Percentiles rank a stretch among this genome's conserved stretches.
These are phyloP conservation scores for Gossypium bickii DNA, from an alignment of 345 rosid species.

Conservation along the genomic window DNA sequence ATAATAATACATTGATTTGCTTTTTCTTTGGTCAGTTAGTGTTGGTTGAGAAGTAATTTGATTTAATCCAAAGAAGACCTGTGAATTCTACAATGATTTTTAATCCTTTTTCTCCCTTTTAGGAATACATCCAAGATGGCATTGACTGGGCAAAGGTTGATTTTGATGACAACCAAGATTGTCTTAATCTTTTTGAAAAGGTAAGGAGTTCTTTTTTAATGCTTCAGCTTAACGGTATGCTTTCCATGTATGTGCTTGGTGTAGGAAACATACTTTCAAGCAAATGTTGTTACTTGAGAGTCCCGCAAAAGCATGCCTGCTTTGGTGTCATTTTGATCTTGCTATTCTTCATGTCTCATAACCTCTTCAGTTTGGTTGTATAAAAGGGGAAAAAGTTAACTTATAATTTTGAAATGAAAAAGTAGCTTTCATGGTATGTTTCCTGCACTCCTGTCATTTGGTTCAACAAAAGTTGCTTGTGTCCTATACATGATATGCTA, in stretches of 20 bases:
- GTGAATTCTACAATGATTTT: neutral
- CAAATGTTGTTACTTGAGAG: neutral
- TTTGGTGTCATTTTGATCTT: neutral
- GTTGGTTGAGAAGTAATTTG: neutral
- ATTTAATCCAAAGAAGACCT: neutral
- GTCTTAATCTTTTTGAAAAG: conserved; percentile 98
- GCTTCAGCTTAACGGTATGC: neutral
- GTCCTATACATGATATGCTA: neutral
- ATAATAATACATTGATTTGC: neutral
- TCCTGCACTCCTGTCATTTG: neutral
- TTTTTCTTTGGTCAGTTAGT: neutral
- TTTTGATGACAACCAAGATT: conserved; percentile 95
- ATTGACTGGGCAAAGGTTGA: conserved; percentile 98
- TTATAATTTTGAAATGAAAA: neutral
- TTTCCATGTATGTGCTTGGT: conserved; percentile 3
- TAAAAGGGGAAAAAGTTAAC: neutral
- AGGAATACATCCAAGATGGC: conserved; percentile 98
- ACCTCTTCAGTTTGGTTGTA: neutral
- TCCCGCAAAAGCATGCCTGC: neutral
- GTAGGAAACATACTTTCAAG: neutral
- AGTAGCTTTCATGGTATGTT: neutral
- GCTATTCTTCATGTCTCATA: neutral
- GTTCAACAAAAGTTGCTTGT: neutral
- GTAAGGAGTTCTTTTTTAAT: conserved; percentile 29
- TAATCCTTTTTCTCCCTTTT: conserved; percentile 15